Evolutionary conservation across 805 yeast genomes (phyloP), one percentile per base, ranked within the genome.

Genomic region (Yarrowia sp.): DNA sequence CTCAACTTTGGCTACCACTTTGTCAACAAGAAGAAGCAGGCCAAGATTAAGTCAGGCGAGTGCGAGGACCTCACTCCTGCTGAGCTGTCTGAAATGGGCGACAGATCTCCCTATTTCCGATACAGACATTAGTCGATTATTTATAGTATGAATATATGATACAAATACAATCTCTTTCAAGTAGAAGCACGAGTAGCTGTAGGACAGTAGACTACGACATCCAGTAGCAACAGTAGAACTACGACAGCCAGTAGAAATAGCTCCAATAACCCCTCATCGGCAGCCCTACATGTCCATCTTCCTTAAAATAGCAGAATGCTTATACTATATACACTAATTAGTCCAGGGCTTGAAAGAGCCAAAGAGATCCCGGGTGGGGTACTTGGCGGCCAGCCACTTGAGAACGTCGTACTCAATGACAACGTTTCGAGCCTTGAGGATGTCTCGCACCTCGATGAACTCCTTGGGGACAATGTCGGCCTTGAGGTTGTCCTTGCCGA

Each of bases 361-460:
- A 16, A 21, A 44, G 13, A 61, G 63, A 18, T 35, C 58, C 39
- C 62, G 24, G 51, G 25, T 53, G 49, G 63, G 63, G 47, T 62
- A 64, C 62, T 66, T 61, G 22, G 42, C 63, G 13, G 69, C 82
- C 63, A 84, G 76, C 68, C 82, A 77, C 73, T 89, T 96, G 65
- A 55, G 31, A 19, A 55, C 61, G n/a, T 12, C 10, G 38, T 55
- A 55, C 38, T 55, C 61, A 19, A 90, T 80, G 67, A 82, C 83
- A 62, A 90, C 77, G 66, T 88, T 81, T 69, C 86, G 81, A n/a
- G 97, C 92, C 74, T 84, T 86, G 65, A 90, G 80, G 60, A 90
- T 69, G 71, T 90, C 96, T 74, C 91, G 84, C 16, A 91, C 93
- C 72, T 87, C 89, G 36, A 90, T 81, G 27, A 86, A 86, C 69